phyloP scores from a whole-genome alignment of 345 rosid genomes.

The Viola odorata region DNA sequence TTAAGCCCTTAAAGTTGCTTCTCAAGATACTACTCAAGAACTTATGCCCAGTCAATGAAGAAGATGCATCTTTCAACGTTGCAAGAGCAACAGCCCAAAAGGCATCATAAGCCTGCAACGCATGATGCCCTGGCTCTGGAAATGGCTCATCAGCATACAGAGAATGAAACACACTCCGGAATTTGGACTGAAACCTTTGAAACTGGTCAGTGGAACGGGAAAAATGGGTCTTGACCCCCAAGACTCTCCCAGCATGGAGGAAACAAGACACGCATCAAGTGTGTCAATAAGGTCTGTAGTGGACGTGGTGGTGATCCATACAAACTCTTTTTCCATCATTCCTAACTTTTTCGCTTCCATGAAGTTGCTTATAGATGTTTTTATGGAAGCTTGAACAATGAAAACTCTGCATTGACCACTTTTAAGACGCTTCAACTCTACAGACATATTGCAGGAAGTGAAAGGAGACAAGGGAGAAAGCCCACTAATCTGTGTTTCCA shows the following conservation, averaged over 20 bases:
- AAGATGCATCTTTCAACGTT: background rate
- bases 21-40: background rate
- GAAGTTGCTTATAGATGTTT: constrained; percentile 5
- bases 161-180: background rate
- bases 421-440: constrained; percentile 14
- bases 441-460: background rate
- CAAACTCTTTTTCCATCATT: constrained; percentile 24
- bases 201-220: background rate
- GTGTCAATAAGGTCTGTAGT: constrained; percentile 11
- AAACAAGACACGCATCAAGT: constrained; percentile 6
- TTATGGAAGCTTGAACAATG: constrained; percentile 18
- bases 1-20: constrained; percentile 20
- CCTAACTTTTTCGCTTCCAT: constrained; percentile 13
- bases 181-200: constrained; percentile 11
- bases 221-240: constrained; percentile 21
- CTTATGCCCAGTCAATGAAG: background rate
- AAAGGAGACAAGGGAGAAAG: constrained; percentile 15
- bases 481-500: background rate
- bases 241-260: constrained; percentile 23
- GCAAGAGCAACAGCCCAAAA: constrained; percentile 15
- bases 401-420: constrained; percentile 15
- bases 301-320: constrained; percentile 21
- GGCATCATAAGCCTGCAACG: constrained; percentile 25
- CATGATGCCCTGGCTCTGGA: constrained; percentile 8
- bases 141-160: constrained; percentile 7